Conservation (phyloP, 2,329 filamentous ascomycete genomes). For the Dactylella cylindrospora region DNA sequence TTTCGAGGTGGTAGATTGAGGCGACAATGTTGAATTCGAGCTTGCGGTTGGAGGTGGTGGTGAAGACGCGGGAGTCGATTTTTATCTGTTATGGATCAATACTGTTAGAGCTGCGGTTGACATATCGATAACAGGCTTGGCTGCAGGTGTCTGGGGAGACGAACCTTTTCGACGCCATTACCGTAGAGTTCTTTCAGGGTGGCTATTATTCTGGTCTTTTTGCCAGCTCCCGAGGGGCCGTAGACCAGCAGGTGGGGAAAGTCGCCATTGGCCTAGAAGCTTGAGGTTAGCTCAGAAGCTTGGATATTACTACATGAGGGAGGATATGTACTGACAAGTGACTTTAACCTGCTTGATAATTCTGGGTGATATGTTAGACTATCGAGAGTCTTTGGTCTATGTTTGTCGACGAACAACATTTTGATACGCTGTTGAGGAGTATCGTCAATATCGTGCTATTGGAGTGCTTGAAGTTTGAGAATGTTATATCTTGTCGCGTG, state of each 20-base stretch:
- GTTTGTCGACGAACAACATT: slow-evolving; percentile 69
- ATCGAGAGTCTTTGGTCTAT: slow-evolving; percentile 72
- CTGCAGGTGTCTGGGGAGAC: background rate
- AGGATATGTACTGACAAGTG: slow-evolving; percentile 62
- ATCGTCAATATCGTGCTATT: too few relatives aligned
- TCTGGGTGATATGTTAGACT: slow-evolving; percentile 73
- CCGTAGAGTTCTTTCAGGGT: slow-evolving; percentile 95
- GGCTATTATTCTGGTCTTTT: slow-evolving; percentile 95
- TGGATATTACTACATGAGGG: slow-evolving; percentile 31
- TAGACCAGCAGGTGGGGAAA: slow-evolving; percentile 98
- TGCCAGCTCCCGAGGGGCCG: slow-evolving; percentile 91
- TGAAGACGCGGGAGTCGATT: slow-evolving; percentile 95
- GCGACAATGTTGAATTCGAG: slow-evolving; percentile 99
- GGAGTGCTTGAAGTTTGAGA: background rate
- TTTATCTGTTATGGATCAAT: slow-evolving; percentile 66
- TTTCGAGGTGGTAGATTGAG: slow-evolving; percentile 96
- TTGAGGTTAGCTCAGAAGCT: slow-evolving; percentile 10
- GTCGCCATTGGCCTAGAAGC: slow-evolving; percentile 82
- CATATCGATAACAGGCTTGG: background rate
- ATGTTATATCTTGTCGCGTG: slow-evolving; percentile 5
- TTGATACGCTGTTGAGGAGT: background rate
- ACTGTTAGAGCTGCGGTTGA: too few relatives aligned
- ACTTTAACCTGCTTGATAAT: slow-evolving; percentile 80
- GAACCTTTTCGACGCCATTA: slow-evolving; percentile 82
- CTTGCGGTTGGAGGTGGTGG: slow-evolving; percentile 92